phyloP scores from a whole-genome alignment of 495 filamentous ascomycete genomes.

The Daldinia vernicosa region DNA sequence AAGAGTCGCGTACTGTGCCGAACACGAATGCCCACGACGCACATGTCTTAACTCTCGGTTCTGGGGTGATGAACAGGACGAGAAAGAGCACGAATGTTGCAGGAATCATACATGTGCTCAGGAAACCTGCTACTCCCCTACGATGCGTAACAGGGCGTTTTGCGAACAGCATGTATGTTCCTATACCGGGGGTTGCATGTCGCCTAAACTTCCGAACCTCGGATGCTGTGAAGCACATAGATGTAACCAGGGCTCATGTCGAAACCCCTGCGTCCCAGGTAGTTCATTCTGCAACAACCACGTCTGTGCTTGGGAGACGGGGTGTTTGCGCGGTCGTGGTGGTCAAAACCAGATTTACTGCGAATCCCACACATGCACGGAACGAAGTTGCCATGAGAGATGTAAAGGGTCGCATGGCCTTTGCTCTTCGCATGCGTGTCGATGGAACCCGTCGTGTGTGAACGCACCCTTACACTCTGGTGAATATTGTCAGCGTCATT shows the following conservation, averaged over 20 bases:
- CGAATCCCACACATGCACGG: conserved; percentile 30
- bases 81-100: conserved; percentile 30
- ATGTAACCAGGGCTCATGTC: conserved; percentile 18
- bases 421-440: conserved; percentile 31
- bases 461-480: conserved; percentile 17
- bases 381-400: conserved; percentile 12
- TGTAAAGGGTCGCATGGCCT: conserved; percentile 30
- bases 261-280: conserved; percentile 15
- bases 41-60: conserved; percentile 26
- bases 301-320: conserved; percentile 30
- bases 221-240: conserved; percentile 24
- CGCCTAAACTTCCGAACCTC: conserved; percentile 12
- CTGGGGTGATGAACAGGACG: conserved; percentile 18
- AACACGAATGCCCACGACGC: conserved; percentile 34
- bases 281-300: conserved; percentile 35
- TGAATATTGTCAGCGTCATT: conserved; percentile 28
- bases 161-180: conserved; percentile 32
- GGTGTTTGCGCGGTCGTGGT: conserved; percentile 24
- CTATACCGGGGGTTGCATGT: conserved; percentile 23
- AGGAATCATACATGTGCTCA: conserved; percentile 27
- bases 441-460: conserved; percentile 27
- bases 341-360: conserved; percentile 29
- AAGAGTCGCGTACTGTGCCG: conserved; percentile 20
- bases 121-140: conserved; percentile 20
- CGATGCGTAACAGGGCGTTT: conserved; percentile 24